A percentile compares a stretch with the other conserved stretches of the same genome.
These are phyloP conservation scores for Articulospora tetracladia DNA, from an alignment of 495 filamentous ascomycete species.

Conservation along the genomic window DNA sequence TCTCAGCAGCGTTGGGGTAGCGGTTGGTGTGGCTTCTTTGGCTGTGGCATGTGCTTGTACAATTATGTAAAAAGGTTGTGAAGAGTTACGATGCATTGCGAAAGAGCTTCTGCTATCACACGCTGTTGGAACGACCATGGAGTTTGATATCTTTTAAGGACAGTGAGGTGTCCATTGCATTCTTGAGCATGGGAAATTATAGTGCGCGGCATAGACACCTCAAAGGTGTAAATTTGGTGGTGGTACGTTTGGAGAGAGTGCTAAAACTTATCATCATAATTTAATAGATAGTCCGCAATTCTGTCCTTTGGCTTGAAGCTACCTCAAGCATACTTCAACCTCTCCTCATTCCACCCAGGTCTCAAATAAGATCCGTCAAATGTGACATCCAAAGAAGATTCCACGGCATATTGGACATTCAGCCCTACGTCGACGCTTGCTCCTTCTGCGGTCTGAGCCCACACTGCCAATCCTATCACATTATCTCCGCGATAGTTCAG, in stretches of 20 bases:
- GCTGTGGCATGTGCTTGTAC: background rate
- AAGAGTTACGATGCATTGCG: no score
- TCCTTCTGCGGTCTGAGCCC: background rate
- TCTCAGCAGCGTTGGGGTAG: background rate
- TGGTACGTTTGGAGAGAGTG: no score
- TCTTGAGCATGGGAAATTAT: no score
- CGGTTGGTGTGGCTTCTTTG: background rate
- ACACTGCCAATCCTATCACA: background rate
- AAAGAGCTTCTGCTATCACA: no score
- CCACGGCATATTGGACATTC: background rate
- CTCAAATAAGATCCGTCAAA: background rate
- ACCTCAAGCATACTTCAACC: background rate
- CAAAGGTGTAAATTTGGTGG: no score
- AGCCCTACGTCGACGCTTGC: background rate
- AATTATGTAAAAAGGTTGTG: background rate
- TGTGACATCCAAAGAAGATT: background rate
- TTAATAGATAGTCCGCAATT: no score
- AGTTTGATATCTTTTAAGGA: no score
- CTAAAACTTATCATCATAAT: no score
- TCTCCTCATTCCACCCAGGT: background rate
- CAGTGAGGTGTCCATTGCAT: no score
- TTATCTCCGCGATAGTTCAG: background rate
- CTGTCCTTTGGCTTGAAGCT: no score
- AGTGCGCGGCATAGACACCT: no score
- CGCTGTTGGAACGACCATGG: no score